phyloP scores from a whole-genome alignment of 306 rosid species.

The Echinosophora koreensis region DNA sequence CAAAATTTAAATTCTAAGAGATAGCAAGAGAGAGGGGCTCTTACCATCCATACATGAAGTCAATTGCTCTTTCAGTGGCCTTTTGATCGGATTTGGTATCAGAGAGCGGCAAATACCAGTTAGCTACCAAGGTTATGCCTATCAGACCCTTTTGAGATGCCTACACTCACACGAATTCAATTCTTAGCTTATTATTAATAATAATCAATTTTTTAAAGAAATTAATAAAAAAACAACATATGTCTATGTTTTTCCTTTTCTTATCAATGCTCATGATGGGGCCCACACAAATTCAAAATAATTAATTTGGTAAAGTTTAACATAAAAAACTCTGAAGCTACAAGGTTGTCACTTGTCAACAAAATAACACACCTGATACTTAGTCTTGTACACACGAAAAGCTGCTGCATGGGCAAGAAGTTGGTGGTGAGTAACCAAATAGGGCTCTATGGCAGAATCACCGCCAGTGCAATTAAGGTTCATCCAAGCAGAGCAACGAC shows the following conservation, averaged over 20 bases:
- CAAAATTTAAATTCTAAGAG: not conserved
- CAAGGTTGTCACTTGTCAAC: no score
- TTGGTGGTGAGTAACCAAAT: slow-evolving; percentile 37
- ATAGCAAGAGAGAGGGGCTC: not conserved
- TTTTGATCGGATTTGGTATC: slow-evolving; percentile 29
- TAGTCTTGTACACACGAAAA: slow-evolving; percentile 30
- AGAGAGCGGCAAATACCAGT: slow-evolving; percentile 52
- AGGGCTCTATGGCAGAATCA: slow-evolving; percentile 42
- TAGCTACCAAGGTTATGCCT: slow-evolving; percentile 54
- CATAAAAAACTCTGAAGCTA: no score
- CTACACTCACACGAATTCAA: slow-evolving; percentile 34
- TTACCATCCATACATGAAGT: slow-evolving; percentile 66
- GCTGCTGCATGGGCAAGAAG: slow-evolving; percentile 46
- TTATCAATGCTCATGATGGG: not conserved
- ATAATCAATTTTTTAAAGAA: not conserved
- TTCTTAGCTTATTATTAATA: not conserved
- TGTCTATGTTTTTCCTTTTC: not conserved
- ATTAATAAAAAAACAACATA: not conserved
- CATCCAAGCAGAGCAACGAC: slow-evolving; percentile 45
- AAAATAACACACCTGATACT: slow-evolving; percentile 30
- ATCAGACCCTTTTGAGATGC: slow-evolving; percentile 57
- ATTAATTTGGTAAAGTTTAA: not conserved
- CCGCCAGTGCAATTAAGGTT: slow-evolving; percentile 40
- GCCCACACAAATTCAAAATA: not conserved
- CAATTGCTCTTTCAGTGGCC: slow-evolving; percentile 52